Evolutionary conservation across 441 rosid genomes (phyloP).

Genomic region (Pelargonium citronellum): DNA sequence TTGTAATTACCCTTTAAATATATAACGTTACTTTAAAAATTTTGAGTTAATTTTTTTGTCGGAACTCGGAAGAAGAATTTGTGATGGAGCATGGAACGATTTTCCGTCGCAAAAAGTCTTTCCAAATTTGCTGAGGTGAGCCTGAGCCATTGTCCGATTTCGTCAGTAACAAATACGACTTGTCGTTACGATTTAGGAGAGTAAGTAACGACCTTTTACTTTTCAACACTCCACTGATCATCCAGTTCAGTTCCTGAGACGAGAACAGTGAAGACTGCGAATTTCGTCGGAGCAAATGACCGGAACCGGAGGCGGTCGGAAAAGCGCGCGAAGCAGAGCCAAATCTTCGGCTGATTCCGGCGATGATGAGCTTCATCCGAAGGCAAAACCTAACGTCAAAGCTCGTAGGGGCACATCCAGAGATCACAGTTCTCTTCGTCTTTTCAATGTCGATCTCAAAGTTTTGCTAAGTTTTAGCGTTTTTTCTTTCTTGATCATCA

Average conservation of each 20-base stretch:
- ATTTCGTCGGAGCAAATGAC: conserved; percentile 34
- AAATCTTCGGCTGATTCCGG: conserved; percentile 32
- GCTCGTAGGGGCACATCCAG: conserved; percentile 34
- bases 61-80: too few species aligned
- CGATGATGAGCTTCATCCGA: conserved; percentile 29
- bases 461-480: conserved; percentile 40
- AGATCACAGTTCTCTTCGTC: conserved; percentile 41
- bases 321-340: conserved; percentile 50
- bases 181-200: too few species aligned
- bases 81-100: too few species aligned
- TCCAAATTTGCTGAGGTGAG: too few species aligned
- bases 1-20: too few species aligned
- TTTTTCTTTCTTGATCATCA: conserved; percentile 34
- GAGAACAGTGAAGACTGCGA: neutral
- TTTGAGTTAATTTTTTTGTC: too few species aligned
- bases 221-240: too few species aligned
- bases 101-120: too few species aligned
- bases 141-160: too few species aligned
- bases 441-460: conserved; percentile 45
- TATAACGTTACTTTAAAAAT: too few species aligned
- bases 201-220: too few species aligned
- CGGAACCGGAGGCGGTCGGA: conserved; percentile 54
- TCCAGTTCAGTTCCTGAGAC: neutral
- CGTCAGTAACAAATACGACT: too few species aligned
- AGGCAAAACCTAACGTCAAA: conserved; percentile 26